A percentile compares a stretch with the other conserved stretches of the same genome.
These are phyloP conservation scores for Backusella tarrabulga DNA, from an alignment of 192 early-diverging fungal genomes.

Conservation along the genomic window DNA sequence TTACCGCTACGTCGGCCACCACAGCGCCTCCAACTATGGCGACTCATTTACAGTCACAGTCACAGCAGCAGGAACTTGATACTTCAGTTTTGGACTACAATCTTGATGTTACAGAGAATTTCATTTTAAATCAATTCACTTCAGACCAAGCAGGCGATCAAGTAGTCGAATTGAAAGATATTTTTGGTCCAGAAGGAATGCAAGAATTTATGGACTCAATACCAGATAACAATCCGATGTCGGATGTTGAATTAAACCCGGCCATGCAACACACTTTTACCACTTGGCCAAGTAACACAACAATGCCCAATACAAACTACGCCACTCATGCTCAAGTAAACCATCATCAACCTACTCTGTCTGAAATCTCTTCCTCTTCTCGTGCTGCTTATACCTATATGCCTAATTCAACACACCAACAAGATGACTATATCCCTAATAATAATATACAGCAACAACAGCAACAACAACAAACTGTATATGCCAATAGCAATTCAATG, in stretches of 20 bases:
- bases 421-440: not conserved
- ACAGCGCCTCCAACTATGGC: not conserved
- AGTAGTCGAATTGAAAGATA: constrained; percentile 36
- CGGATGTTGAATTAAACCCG: constrained; percentile 3
- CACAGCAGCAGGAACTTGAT: not conserved
- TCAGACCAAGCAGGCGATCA: constrained; percentile 43
- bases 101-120: constrained; percentile 26
- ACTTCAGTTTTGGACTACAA: not conserved
- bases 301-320: constrained; percentile 2
- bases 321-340: not conserved
- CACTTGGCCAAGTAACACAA: not conserved
- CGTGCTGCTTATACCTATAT: not conserved
- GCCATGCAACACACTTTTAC: not conserved
- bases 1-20: not conserved
- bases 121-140: constrained; percentile 44
- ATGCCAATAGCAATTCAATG: not conserved
- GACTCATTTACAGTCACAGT: not conserved
- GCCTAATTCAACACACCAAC: not conserved
- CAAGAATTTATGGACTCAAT: constrained; percentile 25
- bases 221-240: constrained; percentile 19
- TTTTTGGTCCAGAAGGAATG: constrained; percentile 21
- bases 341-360: not conserved
- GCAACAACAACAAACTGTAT: not conserved
- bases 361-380: not conserved
- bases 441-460: not conserved